Conservation (phyloP, 768 basidiomycete genomes). For the Lepiota brunneoincarnata region DNA sequence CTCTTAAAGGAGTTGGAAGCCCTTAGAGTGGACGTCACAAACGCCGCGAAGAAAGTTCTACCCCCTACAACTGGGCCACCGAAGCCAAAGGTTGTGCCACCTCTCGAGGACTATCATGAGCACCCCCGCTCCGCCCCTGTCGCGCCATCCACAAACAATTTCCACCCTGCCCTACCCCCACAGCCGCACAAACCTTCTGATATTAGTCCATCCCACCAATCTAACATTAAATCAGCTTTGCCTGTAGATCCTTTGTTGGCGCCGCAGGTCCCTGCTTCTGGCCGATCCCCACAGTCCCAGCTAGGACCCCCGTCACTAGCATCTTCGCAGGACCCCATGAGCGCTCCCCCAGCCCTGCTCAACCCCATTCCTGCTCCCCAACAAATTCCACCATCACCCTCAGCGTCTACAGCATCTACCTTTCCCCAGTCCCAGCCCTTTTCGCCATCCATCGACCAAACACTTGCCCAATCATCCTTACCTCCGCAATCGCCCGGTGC, state of each 20-base stretch:
- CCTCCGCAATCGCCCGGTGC: slow-evolving; percentile 44
- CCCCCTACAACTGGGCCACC: slow-evolving; percentile 50
- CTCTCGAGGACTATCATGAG: slow-evolving; percentile 58
- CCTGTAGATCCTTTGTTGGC: slow-evolving; percentile 11
- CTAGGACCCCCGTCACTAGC: not conserved
- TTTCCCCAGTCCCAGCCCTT: slow-evolving; percentile 20
- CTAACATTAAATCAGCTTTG: slow-evolving; percentile 21
- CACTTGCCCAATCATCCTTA: slow-evolving; percentile 12
- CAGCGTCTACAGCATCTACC: slow-evolving; percentile 20
- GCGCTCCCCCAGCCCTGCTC: not conserved
- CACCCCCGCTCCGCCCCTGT: slow-evolving; percentile 27
- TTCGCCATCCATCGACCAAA: not conserved
- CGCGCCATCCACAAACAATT: slow-evolving; percentile 30
- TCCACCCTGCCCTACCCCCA: slow-evolving; percentile 25
- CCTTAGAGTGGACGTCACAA: slow-evolving; percentile 70
- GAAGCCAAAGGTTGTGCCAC: slow-evolving; percentile 58
- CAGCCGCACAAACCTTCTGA: slow-evolving; percentile 32
- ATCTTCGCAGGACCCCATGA: slow-evolving; percentile 7
- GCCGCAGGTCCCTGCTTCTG: not conserved
- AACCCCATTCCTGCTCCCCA: not conserved
- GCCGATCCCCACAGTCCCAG: not conserved
- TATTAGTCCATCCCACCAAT: slow-evolving; percentile 22
- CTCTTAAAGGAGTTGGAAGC: slow-evolving; percentile 85
- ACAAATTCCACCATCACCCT: slow-evolving; percentile 10
- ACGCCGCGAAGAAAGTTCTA: slow-evolving; percentile 59